Base-by-base conservation (phyloP, 345 rosid genomes). In the Pugionium cornutum region DNA sequence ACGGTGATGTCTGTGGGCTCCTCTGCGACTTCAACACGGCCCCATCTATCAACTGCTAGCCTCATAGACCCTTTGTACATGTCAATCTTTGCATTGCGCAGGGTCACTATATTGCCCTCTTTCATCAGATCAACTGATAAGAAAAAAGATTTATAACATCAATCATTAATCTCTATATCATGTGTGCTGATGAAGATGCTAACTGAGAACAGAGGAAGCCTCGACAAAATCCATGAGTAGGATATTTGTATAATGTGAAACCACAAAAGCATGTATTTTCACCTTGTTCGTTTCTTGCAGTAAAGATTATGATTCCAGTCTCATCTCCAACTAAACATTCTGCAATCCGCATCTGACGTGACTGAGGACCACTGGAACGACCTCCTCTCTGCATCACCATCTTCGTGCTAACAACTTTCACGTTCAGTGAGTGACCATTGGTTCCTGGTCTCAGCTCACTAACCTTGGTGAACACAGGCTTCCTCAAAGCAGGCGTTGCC, bases 211-310 rank as follows among this genome's bases (percentile, higher is more conserved):
- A 43, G 25, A 59, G 42, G 34, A 26, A 41, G 49, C 42, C 58
- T 53, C 39, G 2, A 26, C n/a, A n/a, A 52, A 41, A 28, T 36
- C 6, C 3, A 58, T 18, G 18, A 18, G 18, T 18, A 18, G 18
- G 18, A 18, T 18, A 18, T 28, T 28, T 57, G 18, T 7, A 37
- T 6, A 52, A 53, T 32, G 57, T n/a, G n/a, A 40, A 36, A 53
- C 2, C n/a, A 43, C 39, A 41, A 4, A 25, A 35, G 44, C 25
- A 26, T 7, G 4, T 6, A 6, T 11, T 4, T 32, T 67, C 53
- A 90, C 97, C 99, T 90, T 90, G 99, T 52, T 94, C 97, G 74
- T 88, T 88, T 69, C 99, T 83, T 27, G 99, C 96, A 0, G 91
- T 83, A 44, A 94, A 94, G 63, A 94, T 80, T 26, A 94, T 84